Percentiles rank a stretch among this genome's conserved stretches.
Evolutionary conservation across 176 grass and related monocot genomes (phyloP).

Genomic region (Cocos nucifera): DNA sequence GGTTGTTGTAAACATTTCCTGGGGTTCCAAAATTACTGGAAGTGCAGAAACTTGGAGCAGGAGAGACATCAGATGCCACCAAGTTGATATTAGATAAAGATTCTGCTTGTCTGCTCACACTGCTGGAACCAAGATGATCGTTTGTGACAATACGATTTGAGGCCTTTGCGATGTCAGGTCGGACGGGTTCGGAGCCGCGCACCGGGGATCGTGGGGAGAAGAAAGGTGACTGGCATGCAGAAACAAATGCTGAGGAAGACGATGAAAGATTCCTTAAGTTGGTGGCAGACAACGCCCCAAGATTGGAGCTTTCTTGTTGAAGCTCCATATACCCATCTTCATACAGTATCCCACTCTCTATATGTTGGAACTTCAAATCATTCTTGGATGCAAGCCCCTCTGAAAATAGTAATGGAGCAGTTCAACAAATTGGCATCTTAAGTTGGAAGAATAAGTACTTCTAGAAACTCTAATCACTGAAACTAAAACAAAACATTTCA

Average conservation of each 20-base stretch:
- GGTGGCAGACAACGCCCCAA: slow-evolving; percentile 50
- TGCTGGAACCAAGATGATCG: slow-evolving; percentile 35
- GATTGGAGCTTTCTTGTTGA: slow-evolving; percentile 79
- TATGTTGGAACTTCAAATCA: slow-evolving; percentile 27
- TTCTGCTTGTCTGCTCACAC: slow-evolving; percentile 15
- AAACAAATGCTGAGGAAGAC: slow-evolving; percentile 88
- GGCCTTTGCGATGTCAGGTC: slow-evolving; percentile 13
- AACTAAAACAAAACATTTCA: too few relatives aligned
- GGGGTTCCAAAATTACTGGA: slow-evolving; percentile 70
- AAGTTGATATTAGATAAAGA: slow-evolving; percentile 24
- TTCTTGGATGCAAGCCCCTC: slow-evolving; percentile 5
- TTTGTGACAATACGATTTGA: slow-evolving; percentile 21
- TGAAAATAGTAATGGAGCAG: slow-evolving; percentile 21
- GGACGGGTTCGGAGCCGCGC: slow-evolving; percentile 22
- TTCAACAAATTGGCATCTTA: background rate
- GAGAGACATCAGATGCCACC: slow-evolving; percentile 43
- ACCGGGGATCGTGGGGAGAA: slow-evolving; percentile 66
- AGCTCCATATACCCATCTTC: slow-evolving; percentile 97
- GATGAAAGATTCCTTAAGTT: slow-evolving; percentile 70
- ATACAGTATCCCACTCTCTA: slow-evolving; percentile 31
- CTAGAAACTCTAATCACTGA: background rate
- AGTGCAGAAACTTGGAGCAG: slow-evolving; percentile 50
- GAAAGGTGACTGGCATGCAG: slow-evolving; percentile 89
- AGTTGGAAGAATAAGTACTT: background rate
- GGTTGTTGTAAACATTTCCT: slow-evolving; percentile 51